phyloP scores from a whole-genome alignment of 345 rosid genomes.

The Microcos paniculata region DNA sequence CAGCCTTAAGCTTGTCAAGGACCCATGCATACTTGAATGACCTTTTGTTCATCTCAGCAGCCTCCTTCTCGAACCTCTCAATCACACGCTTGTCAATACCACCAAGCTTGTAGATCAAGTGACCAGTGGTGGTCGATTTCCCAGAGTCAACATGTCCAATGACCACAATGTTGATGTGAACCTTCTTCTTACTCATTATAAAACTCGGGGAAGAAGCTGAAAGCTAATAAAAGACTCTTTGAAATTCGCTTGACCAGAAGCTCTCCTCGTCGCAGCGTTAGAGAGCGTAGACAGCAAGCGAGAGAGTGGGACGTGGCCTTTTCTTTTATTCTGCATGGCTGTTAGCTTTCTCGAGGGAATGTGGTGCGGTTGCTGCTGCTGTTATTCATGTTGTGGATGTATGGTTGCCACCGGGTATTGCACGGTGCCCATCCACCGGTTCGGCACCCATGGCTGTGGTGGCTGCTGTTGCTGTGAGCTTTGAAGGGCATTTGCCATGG shows the following conservation, averaged over 20 bases:
- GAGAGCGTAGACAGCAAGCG: background rate
- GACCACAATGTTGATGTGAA: constrained; percentile 46
- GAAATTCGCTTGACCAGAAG: background rate
- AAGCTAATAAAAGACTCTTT: constrained; percentile 16
- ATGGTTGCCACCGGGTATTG: too few relatives aligned
- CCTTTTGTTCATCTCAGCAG: constrained; percentile 83
- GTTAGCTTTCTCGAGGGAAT: too few relatives aligned
- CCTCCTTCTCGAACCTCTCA: constrained; percentile 78
- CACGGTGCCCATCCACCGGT: too few relatives aligned
- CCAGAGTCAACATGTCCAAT: constrained; percentile 60
- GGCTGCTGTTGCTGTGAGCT: too few relatives aligned
- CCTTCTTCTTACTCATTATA: constrained; percentile 39
- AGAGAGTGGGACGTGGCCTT: background rate
- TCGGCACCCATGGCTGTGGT: too few relatives aligned
- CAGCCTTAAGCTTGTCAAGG: constrained; percentile 80
- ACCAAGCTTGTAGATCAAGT: constrained; percentile 80
- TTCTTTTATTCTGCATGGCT: too few relatives aligned
- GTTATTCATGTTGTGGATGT: too few relatives aligned
- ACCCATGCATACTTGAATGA: constrained; percentile 87
- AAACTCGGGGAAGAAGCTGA: constrained; percentile 28
- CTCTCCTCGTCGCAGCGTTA: background rate
- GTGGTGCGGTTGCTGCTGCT: too few relatives aligned
- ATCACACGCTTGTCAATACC: constrained; percentile 86
- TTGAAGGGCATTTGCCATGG: too few relatives aligned
- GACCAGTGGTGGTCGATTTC: constrained; percentile 71